Conservation (phyloP, 768 basidiomycete species). For the Mrakia blollopis region DNA sequence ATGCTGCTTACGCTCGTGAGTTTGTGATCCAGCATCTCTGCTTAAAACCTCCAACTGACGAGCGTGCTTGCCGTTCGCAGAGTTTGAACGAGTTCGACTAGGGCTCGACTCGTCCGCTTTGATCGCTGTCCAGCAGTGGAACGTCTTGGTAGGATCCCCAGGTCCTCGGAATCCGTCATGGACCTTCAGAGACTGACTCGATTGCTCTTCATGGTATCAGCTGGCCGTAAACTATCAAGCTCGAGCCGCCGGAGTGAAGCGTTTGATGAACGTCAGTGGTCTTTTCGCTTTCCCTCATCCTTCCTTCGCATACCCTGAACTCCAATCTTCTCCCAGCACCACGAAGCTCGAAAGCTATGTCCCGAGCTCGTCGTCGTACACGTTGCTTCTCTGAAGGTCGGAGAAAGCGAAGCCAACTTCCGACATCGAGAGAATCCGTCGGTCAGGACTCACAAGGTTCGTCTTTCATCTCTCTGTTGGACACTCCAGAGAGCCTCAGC, state of each 20-base stretch:
- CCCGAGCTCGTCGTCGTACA: constrained; percentile 80
- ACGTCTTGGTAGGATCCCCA: constrained; percentile 50
- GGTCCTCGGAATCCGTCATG: no score
- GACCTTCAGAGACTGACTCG: background rate
- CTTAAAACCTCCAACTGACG: background rate
- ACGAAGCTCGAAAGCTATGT: constrained; percentile 74
- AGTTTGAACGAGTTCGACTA: constrained; percentile 41
- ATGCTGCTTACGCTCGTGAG: constrained; percentile 50
- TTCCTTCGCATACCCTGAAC: background rate
- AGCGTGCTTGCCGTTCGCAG: constrained; percentile 24
- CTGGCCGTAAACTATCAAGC: constrained; percentile 97
- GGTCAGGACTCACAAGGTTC: constrained; percentile 83
- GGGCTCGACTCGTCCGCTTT: constrained; percentile 50
- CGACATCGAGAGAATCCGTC: constrained; percentile 79
- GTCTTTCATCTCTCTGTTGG: constrained; percentile 10
- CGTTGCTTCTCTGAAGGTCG: constrained; percentile 77
- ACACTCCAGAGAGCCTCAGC: no score
- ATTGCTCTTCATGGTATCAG: constrained; percentile 26
- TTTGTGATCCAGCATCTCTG: background rate
- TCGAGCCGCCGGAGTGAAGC: constrained; percentile 83
- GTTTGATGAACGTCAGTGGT: constrained; percentile 64
- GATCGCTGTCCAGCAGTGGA: constrained; percentile 83
- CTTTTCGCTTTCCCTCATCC: constrained; percentile 30
- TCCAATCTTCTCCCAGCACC: background rate
- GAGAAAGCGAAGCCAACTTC: constrained; percentile 73